A percentile compares a stretch with the other conserved stretches of the same genome.
Conservation (phyloP, 2,329 filamentous ascomycete species). For the Pseudogymnoascus verrucosus region DNA sequence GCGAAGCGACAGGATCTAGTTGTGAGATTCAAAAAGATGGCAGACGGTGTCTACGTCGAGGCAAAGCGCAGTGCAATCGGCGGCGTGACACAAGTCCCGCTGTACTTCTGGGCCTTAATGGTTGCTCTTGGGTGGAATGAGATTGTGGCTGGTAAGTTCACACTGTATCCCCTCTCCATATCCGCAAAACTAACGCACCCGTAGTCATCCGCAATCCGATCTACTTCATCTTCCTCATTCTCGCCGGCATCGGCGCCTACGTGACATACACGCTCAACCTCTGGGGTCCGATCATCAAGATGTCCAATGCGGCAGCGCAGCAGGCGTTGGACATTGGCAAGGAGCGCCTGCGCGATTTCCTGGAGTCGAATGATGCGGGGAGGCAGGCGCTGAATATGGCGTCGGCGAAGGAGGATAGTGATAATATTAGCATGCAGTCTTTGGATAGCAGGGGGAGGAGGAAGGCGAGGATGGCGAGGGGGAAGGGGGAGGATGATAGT, state of each 20-base stretch:
- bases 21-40: slow-evolving; percentile 95
- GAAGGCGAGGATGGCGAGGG: slow-evolving; percentile 17
- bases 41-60: slow-evolving; percentile 95
- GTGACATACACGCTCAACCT: slow-evolving; percentile 90
- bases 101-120: slow-evolving; percentile 89
- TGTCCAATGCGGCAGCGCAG: slow-evolving; percentile 78
- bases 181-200: slow-evolving; percentile 15
- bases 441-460: slow-evolving; percentile 53
- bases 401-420: slow-evolving; percentile 35
- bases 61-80: slow-evolving; percentile 95
- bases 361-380: slow-evolving; percentile 79
- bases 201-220: slow-evolving; percentile 86
- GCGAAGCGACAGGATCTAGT: slow-evolving; percentile 85
- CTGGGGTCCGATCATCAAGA: slow-evolving; percentile 91
- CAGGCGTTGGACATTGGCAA: slow-evolving; percentile 91
- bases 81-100: slow-evolving; percentile 83
- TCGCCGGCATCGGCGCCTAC: slow-evolving; percentile 70
- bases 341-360: slow-evolving; percentile 80
- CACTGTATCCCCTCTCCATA: slow-evolving; percentile 8
- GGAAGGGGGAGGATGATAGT: slow-evolving; percentile 2
- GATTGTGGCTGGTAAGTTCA: slow-evolving; percentile 73
- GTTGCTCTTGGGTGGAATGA: slow-evolving; percentile 98
- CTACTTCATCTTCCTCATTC: slow-evolving; percentile 81
- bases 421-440: slow-evolving; percentile 49
- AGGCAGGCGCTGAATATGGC: slow-evolving; percentile 76